Evolutionary conservation across 345 rosid species (phyloP).

Genomic region (Turnera subulata): DNA sequence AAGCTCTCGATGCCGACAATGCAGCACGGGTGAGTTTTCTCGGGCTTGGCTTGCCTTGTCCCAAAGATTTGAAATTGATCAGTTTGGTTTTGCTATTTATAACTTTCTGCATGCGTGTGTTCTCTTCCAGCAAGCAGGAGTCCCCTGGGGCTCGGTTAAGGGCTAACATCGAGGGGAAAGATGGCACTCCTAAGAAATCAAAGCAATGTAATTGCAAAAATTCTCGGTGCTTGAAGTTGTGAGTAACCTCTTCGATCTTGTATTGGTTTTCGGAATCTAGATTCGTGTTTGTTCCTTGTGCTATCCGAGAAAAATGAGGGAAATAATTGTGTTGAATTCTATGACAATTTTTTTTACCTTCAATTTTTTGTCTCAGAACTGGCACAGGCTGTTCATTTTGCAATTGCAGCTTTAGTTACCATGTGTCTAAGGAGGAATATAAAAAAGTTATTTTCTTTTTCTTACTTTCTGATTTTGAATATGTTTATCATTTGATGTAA

Average conservation of each 20-base stretch:
- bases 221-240: conserved; percentile 80
- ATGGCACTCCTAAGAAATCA: conserved; percentile 55
- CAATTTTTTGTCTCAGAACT: no score
- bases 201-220: conserved; percentile 74
- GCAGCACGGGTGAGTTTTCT: conserved; percentile 29
- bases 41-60: neutral
- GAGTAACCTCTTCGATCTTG: conserved; percentile 21
- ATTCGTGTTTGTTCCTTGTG: neutral
- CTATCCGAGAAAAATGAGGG: no score
- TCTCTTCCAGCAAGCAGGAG: conserved; percentile 41
- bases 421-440: no score
- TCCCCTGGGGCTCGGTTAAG: conserved; percentile 34
- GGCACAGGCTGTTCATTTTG: no score
- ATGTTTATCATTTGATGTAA: no score
- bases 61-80: neutral
- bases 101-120: neutral
- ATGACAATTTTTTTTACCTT: no score
- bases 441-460: no score
- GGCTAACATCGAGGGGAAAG: conserved; percentile 37
- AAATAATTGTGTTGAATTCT: no score
- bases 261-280: neutral
- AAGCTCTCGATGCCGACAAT: conserved; percentile 27
- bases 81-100: no score
- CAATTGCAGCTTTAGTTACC: no score
- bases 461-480: no score